Base-by-base conservation (phyloP, 495 filamentous ascomycete genomes). In the Penicillium paxilli region DNA sequence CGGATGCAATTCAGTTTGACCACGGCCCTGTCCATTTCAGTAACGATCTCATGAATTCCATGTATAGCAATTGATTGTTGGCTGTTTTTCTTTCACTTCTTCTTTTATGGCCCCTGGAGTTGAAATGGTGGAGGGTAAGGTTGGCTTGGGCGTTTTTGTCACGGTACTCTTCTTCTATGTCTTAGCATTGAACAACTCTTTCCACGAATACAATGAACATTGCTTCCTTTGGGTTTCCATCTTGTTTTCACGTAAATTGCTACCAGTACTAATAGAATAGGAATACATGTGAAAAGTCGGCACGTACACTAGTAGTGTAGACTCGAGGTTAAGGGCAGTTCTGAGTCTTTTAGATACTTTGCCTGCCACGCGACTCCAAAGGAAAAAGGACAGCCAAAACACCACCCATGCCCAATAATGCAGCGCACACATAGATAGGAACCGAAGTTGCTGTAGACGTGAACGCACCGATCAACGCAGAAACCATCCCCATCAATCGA, bases 341-440 rank as follows among this genome's bases (percentile, higher is more conserved):
- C 4, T 2, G 19, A 40, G 35, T 8, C 7, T 3, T 23, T 25
- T 46, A 60, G n/a, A 57, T 57, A 17, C 54, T 61, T 24, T 54
- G 42, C 16, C 41, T 57, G 33, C 58, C 58, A 3, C 58, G 44
- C 26, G 58, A 57, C 49, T 77, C 72, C 52, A 77, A 67, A 0
- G 72, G 72, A 28, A 75, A 65, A 1, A 74, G 30, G 23, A 74
- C 28, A 26, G 71, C 70, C 37, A 71, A 58, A 44, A 73, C 25
- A 44, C 69, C 62, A 28, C 67, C 51, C 33, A 68, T 52, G 9
- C 62, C 67, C 49, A 68, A 63, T 44, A 73, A 48, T 22, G 58
- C 64, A 35, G 69, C 72, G 58, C 72, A 76, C 2, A 72, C 62
- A 49, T 70, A 76, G 47, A 76, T 56, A 12, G 73, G 73, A 44